Percentiles rank a stretch among this genome's conserved stretches.
Conservation (phyloP, 768 basidiomycete species). For the Russula griseocarnosa region DNA sequence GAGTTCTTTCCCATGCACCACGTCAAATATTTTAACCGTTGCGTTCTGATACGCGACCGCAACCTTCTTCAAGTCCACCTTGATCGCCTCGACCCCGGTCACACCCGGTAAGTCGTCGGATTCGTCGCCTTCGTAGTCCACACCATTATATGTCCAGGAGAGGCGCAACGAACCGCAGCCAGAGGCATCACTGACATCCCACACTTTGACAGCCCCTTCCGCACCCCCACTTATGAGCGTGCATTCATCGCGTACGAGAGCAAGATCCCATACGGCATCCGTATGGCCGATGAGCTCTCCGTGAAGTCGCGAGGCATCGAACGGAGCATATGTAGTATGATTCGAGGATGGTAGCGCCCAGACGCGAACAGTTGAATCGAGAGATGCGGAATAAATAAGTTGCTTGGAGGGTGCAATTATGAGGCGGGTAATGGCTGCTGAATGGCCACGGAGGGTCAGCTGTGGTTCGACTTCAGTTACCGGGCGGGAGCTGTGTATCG, state of each 20-base stretch:
- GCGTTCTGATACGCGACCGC: constrained; percentile 90
- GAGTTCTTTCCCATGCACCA: constrained; percentile 81
- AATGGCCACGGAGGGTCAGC: constrained; percentile 90
- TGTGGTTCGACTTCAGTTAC: constrained; percentile 90
- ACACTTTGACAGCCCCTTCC: constrained; percentile 89
- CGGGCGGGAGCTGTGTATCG: constrained; percentile 50
- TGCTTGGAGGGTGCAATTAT: constrained; percentile 73
- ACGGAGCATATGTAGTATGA: constrained; percentile 89
- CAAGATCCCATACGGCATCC: constrained; percentile 95
- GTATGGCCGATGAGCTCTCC: constrained; percentile 88
- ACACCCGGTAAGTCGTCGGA: constrained; percentile 55
- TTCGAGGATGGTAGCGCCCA: constrained; percentile 77
- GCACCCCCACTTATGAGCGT: constrained; percentile 87
- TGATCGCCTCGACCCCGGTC: constrained; percentile 79
- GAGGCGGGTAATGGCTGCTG: constrained; percentile 83
- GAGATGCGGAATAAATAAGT: constrained; percentile 83
- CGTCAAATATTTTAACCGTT: constrained; percentile 84
- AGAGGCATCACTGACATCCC: constrained; percentile 75
- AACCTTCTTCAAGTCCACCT: constrained; percentile 77
- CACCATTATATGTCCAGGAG: constrained; percentile 76
- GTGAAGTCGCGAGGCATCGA: constrained; percentile 72
- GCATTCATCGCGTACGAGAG: constrained; percentile 76
- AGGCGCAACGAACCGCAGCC: constrained; percentile 58
- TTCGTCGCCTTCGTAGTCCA: constrained; percentile 47
- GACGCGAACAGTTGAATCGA: constrained; percentile 89